Base-by-base conservation (phyloP, 306 rosid genomes). In the Fragaria ananassa region DNA sequence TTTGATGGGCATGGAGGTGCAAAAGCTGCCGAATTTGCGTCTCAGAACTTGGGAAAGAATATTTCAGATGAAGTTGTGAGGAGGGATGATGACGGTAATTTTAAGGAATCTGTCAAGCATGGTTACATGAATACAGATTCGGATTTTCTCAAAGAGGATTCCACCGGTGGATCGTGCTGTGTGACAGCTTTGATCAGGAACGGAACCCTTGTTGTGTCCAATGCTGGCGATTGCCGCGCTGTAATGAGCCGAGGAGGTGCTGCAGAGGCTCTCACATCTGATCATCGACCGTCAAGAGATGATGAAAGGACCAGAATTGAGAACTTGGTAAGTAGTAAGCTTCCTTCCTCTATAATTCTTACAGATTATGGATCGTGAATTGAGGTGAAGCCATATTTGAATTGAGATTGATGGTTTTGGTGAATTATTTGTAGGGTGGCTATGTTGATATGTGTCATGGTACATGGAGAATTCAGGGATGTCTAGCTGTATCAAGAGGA, bases 1-100 rank as follows among this genome's bases (percentile, higher is more conserved):
- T 95, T 85, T 81, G 99, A 92, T 81, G 97, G 99, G n/a, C 97
- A 95, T 39, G 97, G 99, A 27, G 99, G 99, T 72, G 83, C 87
- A 0, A 90, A 92, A 74, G 97, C 97, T 44, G 97, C 97, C 0
- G 96, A 92, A 72, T 95, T 83, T 79, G 96, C 96, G 2, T 92
- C 99, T 5, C 81, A 79, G 21, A 89, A 95, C 84, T 88, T 95
- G 64, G 85, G 79, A 56, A 92, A 85, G 86, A 92, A 91, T 70
- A 76, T 95, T 34, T 39, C 91, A 62, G 92, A 87, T 47, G 93
- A 90, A 81, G 83, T 92, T 37, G 77, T 65, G 37, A 81, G 82
- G 57, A 85, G 86, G 17, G 83, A 78, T 4, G 92, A 84, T 2
- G 72, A 84, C 2, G 72, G 68, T 11, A 86, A 84, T 47, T 61